Percentiles rank a stretch among this genome's conserved stretches.
These are phyloP conservation scores for Pleurotus salmoneostramineus DNA, from an alignment of 768 basidiomycete genomes.

Conservation along the genomic window DNA sequence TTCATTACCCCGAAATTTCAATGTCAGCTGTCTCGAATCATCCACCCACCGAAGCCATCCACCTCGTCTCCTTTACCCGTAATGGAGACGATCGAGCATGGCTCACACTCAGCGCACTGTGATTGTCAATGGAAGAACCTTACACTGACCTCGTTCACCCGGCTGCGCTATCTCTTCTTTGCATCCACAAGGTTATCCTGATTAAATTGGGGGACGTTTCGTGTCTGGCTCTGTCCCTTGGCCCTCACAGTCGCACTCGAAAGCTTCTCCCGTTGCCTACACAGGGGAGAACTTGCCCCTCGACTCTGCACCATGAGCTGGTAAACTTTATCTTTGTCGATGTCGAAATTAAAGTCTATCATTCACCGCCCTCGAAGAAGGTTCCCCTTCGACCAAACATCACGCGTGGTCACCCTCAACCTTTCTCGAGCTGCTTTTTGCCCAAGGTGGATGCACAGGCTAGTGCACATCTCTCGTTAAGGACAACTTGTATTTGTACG, in stretches of 20 bases:
- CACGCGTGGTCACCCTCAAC: no score
- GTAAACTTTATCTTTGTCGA: neutral
- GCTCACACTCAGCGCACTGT: no score
- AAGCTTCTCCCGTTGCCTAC: neutral
- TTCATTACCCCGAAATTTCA: neutral
- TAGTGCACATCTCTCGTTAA: neutral
- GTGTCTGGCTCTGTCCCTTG: no score
- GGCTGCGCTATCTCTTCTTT: neutral
- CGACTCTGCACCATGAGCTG: no score
- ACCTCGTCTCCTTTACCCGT: neutral
- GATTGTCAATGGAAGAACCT: neutral
- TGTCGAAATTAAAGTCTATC: neutral
- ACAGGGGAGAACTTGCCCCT: neutral
- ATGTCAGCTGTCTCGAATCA: neutral
- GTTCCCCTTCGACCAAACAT: neutral
- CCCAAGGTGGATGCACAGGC: no score
- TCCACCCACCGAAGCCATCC: neutral
- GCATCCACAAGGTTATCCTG: neutral
- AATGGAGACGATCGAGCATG: neutral
- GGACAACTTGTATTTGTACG: neutral
- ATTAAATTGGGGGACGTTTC: neutral
- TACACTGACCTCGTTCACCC: neutral
- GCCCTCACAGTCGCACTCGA: neutral
- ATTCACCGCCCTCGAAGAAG: neutral
- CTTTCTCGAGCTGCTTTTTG: no score